phyloP scores from a whole-genome alignment of 495 filamentous ascomycete genomes.

The Penicillium turbatum region DNA sequence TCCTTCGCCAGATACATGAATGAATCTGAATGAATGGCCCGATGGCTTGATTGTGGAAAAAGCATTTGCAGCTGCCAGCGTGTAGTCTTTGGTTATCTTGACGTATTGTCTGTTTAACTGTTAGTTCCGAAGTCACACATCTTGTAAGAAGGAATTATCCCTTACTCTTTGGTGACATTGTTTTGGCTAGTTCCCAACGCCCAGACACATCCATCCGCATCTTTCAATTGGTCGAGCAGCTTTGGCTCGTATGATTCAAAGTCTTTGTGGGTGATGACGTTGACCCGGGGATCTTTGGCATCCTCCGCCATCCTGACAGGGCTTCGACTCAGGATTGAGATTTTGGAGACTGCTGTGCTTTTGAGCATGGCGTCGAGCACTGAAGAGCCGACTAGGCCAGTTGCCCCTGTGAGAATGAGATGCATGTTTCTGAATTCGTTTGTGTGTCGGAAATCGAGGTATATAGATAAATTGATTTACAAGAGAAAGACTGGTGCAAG shows the following conservation, averaged over 20 bases:
- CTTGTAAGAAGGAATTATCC: background rate
- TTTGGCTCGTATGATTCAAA: slow-evolving; percentile 53
- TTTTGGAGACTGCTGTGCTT: slow-evolving; percentile 50
- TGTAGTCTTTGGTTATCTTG: slow-evolving; percentile 61
- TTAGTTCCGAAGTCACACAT: background rate
- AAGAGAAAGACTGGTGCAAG: no score
- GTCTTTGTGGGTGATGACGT: slow-evolving; percentile 64
- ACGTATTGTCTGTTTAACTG: slow-evolving; percentile 55
- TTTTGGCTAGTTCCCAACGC: slow-evolving; percentile 59
- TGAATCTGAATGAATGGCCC: slow-evolving; percentile 51
- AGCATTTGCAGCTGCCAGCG: slow-evolving; percentile 57
- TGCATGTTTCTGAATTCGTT: slow-evolving; percentile 52
- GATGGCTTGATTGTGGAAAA: slow-evolving; percentile 49
- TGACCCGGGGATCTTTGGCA: slow-evolving; percentile 45
- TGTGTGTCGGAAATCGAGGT: background rate
- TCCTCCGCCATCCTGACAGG: slow-evolving; percentile 62
- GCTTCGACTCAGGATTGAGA: slow-evolving; percentile 62
- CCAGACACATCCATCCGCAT: slow-evolving; percentile 66
- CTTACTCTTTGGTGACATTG: slow-evolving; percentile 56
- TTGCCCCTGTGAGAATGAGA: slow-evolving; percentile 71
- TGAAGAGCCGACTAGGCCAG: slow-evolving; percentile 64
- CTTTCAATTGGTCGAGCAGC: slow-evolving; percentile 56
- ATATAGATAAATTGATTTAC: no score
- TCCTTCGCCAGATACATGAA: slow-evolving; percentile 62
- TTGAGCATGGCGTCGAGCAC: slow-evolving; percentile 61